Evolutionary conservation across 257 asterid species (phyloP), one percentile per base, ranked within the genome.

Genomic region (Solanum pennellii): DNA sequence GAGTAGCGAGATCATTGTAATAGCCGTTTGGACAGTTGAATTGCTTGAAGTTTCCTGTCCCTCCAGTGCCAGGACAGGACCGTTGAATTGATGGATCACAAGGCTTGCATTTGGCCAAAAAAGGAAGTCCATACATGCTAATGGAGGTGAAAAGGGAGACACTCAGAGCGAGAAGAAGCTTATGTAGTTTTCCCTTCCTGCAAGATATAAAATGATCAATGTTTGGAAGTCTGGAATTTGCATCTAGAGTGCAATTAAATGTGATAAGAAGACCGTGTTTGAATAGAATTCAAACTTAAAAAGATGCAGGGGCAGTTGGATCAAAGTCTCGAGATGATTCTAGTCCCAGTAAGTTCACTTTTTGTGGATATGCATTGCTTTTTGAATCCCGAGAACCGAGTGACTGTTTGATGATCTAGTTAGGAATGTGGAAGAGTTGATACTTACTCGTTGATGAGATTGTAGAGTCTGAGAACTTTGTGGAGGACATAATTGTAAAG

Each of bases 1-100:
- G 95, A 88, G 98, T 94, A 90, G 99, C 98, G 44, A 95, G 91
- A 91, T 94, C 98, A 75, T 94, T 96, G 92, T 96, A 95, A 88
- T 95, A 80, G 74, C 98, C 99, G 3, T 94, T 82, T 14, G 98
- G 99, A 92, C 98, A 96, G 94, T 95, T 96, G 92, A 94, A 94
- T 87, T 93, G 94, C 94, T 91, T 96, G 94, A 92, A 96, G 91
- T 96, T 96, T 89, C 99, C 99, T 18, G 94, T 85, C 71, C 95
- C 90, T 77, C 93, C 93, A 14, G 92, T 94, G 37, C 97, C 94
- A 84, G 99, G 98, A 90, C 99, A 96, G 86, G 87, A 87, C 31
- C 92, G 95, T 74, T 85, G 73, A 62, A 85, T 56, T 83, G 94
- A 87, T 69, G 95, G 49, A 75, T 95, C 95, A 88, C 99, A 96